A percentile compares a stretch with the other conserved stretches of the same genome.
Conservation (phyloP, 305 asterid genomes). For the Fraxinus xanthoxyloides region DNA sequence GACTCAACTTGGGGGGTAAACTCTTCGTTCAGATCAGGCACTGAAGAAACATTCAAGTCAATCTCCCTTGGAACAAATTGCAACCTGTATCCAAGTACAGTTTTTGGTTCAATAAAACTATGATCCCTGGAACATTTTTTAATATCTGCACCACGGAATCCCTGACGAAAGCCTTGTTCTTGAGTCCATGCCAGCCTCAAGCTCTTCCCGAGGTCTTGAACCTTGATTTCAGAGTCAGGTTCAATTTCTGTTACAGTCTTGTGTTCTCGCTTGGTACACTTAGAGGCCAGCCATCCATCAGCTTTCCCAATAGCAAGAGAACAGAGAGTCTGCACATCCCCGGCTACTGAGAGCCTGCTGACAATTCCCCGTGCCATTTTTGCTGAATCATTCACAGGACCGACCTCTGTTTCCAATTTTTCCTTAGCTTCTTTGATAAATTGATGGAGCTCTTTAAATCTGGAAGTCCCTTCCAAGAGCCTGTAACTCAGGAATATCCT, state of each 20-base stretch:
- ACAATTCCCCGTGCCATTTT: constrained; percentile 92
- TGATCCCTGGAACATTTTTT: too few relatives aligned
- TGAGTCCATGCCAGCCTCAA: constrained; percentile 62
- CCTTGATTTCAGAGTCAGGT: constrained; percentile 85
- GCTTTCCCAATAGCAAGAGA: constrained; percentile 80
- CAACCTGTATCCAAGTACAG: constrained; percentile 35
- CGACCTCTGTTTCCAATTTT: constrained; percentile 83
- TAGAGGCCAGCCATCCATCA: constrained; percentile 57
- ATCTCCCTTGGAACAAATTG: constrained; percentile 73
- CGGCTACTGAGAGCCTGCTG: constrained; percentile 76
- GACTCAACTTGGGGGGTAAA: constrained; percentile 67
- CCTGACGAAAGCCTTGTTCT: constrained; percentile 55
- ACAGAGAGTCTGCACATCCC: constrained; percentile 74
- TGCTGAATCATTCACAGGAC: constrained; percentile 80
- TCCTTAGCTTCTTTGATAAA: constrained; percentile 69
- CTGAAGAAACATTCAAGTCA: constrained; percentile 81
- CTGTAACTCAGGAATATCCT: constrained; percentile 75
- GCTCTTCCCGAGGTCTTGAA: constrained; percentile 80
- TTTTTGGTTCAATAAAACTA: too few relatives aligned
- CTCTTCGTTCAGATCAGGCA: constrained; percentile 88
- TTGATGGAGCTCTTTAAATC: constrained; percentile 75
- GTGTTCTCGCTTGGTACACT: constrained; percentile 30
- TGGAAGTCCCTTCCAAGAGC: constrained; percentile 78
- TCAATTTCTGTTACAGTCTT: constrained; percentile 44
- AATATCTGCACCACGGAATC: constrained; percentile 42